Conservation (phyloP, 2,329 filamentous ascomycete species). For the Aspergillus viridinutans region DNA sequence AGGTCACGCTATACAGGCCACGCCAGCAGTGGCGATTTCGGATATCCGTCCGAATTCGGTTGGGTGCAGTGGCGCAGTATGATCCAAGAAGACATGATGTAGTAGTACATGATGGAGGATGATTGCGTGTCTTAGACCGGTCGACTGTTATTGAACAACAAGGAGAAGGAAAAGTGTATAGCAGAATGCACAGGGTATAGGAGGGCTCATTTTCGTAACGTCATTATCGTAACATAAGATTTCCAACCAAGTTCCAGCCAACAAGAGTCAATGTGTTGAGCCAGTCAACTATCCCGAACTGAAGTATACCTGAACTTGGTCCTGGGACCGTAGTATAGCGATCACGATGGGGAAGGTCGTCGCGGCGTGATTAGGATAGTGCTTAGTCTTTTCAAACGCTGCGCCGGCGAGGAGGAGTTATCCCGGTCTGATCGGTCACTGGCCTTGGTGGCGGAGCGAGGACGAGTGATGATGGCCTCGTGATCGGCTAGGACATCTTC, state of each 20-base stretch:
- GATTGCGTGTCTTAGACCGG: not conserved
- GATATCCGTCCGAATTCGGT: not conserved
- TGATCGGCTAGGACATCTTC: conserved; percentile 42
- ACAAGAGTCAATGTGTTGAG: not conserved
- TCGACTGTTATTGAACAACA: not conserved
- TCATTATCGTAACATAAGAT: not conserved
- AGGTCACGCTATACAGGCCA: not conserved
- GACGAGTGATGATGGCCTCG: conserved; percentile 33
- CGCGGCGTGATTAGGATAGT: conserved; percentile 28
- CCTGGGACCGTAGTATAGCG: not conserved
- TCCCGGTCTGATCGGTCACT: conserved; percentile 21
- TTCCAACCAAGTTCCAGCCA: not conserved
- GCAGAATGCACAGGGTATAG: not conserved
- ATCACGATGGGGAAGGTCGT: conserved; percentile 5
- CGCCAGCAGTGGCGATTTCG: not conserved
- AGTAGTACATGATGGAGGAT: not conserved
- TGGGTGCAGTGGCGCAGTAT: not conserved
- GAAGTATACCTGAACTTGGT: not conserved
- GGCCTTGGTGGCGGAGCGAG: conserved; percentile 33
- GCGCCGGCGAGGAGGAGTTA: conserved; percentile 22
- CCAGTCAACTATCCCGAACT: not conserved
- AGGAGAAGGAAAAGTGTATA: not conserved
- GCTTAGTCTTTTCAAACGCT: conserved; percentile 31
- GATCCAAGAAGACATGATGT: not conserved
- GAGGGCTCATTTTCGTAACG: not conserved